Base-by-base conservation (phyloP, 371 early-diverging fungal species). In the Rhizomucor miehei region DNA sequence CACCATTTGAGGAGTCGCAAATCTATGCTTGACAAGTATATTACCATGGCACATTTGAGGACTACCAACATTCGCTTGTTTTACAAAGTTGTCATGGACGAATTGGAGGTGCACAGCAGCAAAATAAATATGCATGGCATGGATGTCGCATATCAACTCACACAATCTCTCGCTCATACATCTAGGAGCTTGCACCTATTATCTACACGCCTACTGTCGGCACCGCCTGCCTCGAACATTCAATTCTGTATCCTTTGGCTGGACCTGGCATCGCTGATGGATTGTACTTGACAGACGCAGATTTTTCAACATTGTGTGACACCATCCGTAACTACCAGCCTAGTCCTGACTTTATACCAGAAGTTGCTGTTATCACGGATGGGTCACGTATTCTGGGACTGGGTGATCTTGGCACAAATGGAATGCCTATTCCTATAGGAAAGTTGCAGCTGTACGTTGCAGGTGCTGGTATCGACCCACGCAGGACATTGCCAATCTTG, bases 131-230 rank as follows among this genome's bases (percentile, higher is more conserved):
- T 9, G n/a, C 16, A 49, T 11, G 2, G 35, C 20, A 1, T 29
- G 6, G 13, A 9, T 4, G 6, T 5, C 21, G 25, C 2, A 41
- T 17, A 35, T 21, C 13, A 12, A 9, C 23, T 20, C 21, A 21
- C 35, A 9, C 41, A 13, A 36, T 4, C 37, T 51, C 20, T 21
- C 50, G n/a, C 14, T 44, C 11, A 2, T 24, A 45, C 41, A 14
- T n/a, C n/a, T 71, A 84, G 79, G 89, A 88, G 67, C 77, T 87
- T 16, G 78, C 89, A 36, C 89, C 89, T 13, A 59, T 91, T 36
- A 92, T 94, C 56, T 94, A 96, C 77, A 96, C 94, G n/a, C 96
- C 95, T 24, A 92, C 93, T 10, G 93, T 94, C 9, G 95, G 94
- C 48, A 79, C 88, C 23, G 96, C 92, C 4, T 96, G 96, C 73